Conservation (phyloP, 352 stramenopile species). For the Globisporangium perplexum region DNA sequence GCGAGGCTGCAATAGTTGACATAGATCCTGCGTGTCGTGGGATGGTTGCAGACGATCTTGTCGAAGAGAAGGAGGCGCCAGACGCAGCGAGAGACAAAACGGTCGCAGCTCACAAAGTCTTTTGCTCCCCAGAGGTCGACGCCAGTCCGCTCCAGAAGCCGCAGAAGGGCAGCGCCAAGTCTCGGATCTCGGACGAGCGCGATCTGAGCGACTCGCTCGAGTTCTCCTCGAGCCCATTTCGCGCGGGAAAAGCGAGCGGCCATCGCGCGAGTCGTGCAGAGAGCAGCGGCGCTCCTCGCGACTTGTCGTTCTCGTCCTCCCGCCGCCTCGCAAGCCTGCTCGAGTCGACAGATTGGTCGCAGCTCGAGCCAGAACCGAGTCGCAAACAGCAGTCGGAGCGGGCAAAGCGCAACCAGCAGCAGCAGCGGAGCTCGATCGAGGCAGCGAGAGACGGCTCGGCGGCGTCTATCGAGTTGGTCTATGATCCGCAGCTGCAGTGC, state of each 20-base stretch:
- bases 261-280: neutral
- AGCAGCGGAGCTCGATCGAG: neutral
- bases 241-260: neutral
- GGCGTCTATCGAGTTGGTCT: constrained; percentile 63
- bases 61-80: constrained; percentile 15
- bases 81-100: neutral
- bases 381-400: neutral
- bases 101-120: neutral
- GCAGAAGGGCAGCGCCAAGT: neutral
- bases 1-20: neutral
- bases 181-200: neutral
- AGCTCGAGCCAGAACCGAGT: neutral
- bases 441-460: neutral
- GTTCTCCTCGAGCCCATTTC: constrained; percentile 6
- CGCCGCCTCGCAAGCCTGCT: constrained; percentile 47
- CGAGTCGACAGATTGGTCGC: constrained; percentile 64
- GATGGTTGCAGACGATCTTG: constrained; percentile 23
- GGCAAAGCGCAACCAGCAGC: constrained; percentile 1
- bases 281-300: neutral
- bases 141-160: neutral
- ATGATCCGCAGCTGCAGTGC: constrained; percentile 77
- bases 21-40: neutral
- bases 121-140: neutral
- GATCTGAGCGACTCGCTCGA: neutral
- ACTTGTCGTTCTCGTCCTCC: constrained; percentile 29